A percentile compares a stretch with the other conserved stretches of the same genome.
Evolutionary conservation across 805 yeast genomes (phyloP).

Genomic region (Candida silvatica): DNA sequence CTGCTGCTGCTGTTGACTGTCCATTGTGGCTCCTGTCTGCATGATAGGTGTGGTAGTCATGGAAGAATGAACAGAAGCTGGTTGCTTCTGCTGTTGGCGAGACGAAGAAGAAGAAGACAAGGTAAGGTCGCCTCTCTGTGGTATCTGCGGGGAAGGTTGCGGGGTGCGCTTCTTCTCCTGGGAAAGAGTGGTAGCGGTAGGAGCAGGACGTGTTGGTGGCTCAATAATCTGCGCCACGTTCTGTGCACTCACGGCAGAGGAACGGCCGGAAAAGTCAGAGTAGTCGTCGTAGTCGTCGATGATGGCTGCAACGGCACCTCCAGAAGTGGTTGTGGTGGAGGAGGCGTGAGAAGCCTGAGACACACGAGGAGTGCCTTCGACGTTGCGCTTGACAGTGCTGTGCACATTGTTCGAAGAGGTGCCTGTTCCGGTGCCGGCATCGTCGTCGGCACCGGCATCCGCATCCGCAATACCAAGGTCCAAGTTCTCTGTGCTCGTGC

Average conservation of each 20-base stretch:
- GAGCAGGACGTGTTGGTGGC: conserved; percentile 4
- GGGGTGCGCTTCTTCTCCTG: not conserved
- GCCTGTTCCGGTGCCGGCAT: not conserved
- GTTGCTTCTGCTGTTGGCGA: too few relatives aligned
- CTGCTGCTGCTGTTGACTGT: too few relatives aligned
- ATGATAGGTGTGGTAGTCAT: not conserved
- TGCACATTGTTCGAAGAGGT: not conserved
- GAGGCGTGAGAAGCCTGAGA: not conserved
- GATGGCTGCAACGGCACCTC: conserved; percentile 3
- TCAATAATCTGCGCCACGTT: not conserved
- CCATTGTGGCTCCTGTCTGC: conserved; percentile 1
- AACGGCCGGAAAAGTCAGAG: not conserved
- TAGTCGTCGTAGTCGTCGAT: conserved; percentile 3
- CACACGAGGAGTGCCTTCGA: too few relatives aligned
- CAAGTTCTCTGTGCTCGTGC: too few relatives aligned
- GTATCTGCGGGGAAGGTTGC: not conserved
- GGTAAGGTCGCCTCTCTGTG: too few relatives aligned
- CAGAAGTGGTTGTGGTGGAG: conserved; percentile 1
- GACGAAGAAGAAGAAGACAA: too few relatives aligned
- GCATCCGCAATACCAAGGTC: not conserved
- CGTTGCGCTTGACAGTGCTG: too few relatives aligned
- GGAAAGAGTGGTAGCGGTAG: not conserved
- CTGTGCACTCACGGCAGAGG: too few relatives aligned
- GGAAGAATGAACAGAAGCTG: too few relatives aligned
- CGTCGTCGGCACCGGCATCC: not conserved